Conservation (phyloP, 768 basidiomycete genomes). For the Rhodotorula babjevae region DNA sequence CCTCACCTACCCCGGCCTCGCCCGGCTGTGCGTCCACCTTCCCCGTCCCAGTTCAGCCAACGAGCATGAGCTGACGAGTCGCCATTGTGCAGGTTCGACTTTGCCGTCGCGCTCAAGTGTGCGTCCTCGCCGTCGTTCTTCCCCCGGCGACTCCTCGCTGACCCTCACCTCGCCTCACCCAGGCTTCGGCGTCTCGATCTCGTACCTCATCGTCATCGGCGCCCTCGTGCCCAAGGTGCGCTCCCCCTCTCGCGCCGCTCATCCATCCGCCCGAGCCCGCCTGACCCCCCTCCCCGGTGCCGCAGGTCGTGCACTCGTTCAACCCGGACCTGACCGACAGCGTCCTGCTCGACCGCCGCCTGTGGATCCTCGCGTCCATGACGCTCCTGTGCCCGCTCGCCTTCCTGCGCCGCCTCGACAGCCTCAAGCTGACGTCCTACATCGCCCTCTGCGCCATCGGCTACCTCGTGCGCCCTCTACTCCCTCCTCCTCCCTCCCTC, state of each 20-base stretch:
- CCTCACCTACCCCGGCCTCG: conserved; percentile 72
- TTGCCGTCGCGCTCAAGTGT: conserved; percentile 9
- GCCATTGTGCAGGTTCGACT: background rate
- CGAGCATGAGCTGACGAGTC: background rate
- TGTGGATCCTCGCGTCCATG: conserved; percentile 55
- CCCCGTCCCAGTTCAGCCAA: no score
- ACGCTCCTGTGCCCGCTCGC: conserved; percentile 63
- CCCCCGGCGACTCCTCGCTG: background rate
- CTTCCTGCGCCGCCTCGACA: conserved; percentile 77
- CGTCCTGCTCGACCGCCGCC: conserved; percentile 55
- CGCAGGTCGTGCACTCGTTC: conserved; percentile 58
- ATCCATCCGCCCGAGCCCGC: background rate
- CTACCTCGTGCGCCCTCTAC: conserved; percentile 18
- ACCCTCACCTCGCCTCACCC: conserved; percentile 38
- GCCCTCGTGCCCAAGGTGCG: conserved; percentile 7
- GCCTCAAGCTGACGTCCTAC: conserved; percentile 83
- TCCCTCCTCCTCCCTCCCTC: no score
- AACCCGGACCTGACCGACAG: conserved; percentile 27
- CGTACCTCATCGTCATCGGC: conserved; percentile 52
- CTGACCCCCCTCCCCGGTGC: background rate
- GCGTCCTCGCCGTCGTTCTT: no score
- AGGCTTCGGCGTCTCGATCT: conserved; percentile 88
- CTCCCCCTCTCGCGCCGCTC: conserved; percentile 1
- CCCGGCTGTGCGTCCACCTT: conserved; percentile 9
- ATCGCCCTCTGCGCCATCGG: conserved; percentile 80